phyloP scores from a whole-genome alignment of 2,329 filamentous ascomycete genomes.

The Fusarium gaditjirri region DNA sequence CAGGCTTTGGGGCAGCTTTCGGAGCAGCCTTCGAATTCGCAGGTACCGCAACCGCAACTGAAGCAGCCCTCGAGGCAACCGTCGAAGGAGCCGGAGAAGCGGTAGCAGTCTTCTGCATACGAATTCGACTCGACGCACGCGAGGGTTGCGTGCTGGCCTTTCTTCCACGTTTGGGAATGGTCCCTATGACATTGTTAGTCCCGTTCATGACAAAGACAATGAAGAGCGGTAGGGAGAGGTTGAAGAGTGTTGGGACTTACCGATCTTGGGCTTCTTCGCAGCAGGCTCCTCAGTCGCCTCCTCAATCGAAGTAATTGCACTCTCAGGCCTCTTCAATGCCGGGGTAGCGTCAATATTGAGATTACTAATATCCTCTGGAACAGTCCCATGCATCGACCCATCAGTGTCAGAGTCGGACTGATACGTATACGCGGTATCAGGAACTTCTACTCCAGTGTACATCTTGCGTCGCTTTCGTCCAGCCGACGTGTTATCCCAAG shows the following conservation, averaged over 20 bases:
- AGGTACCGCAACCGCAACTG: neutral
- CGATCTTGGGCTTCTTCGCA: constrained; percentile 26
- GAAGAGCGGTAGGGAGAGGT: too few relatives aligned
- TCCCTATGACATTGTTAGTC: neutral
- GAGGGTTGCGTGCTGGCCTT: constrained; percentile 8
- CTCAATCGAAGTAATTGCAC: neutral
- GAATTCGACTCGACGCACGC: constrained; percentile 21
- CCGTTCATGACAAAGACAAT: fast-evolving
- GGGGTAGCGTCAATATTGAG: constrained; percentile 4
- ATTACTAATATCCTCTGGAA: constrained; percentile 21
- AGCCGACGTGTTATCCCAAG: neutral
- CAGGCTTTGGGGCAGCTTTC: neutral
- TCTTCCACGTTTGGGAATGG: constrained; percentile 1
- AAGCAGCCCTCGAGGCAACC: neutral
- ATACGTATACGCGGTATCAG: constrained; percentile 36
- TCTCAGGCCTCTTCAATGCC: neutral
- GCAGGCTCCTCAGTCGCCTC: constrained; percentile 3
- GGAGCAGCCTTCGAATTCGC: neutral
- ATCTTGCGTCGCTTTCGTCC: neutral
- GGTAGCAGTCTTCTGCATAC: neutral
- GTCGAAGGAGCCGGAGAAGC: neutral
- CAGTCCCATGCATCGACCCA: constrained; percentile 34
- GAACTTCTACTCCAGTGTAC: constrained; percentile 1
- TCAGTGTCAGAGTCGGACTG: constrained; percentile 34
- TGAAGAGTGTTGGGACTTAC: neutral